Base-by-base conservation (phyloP, 768 basidiomycete genomes). In the Cyclocybe aegerita region DNA sequence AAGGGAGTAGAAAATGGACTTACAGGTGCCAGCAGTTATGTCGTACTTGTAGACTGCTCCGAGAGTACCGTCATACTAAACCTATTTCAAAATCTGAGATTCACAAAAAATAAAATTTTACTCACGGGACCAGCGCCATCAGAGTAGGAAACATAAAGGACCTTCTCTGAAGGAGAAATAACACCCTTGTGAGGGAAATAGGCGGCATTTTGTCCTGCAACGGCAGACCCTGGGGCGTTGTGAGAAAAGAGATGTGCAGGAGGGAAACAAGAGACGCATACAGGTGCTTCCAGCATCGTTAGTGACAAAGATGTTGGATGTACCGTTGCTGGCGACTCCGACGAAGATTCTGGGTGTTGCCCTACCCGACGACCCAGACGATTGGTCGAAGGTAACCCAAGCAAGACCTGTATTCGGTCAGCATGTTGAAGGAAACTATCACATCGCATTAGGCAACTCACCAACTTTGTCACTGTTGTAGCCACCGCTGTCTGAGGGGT, bases 101-200 rank as follows among this genome's bases (percentile, higher is more conserved):
- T 33, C 10, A 2, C 5, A 6, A n/a, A 37, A 17, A 23, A n/a
- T 23, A 50, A 30, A 50, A 40, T 15, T 16, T 33, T 49, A 50
- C 70, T 51, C 56, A 73, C 73, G 3, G 85, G 83, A 30, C 83
- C 83, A 31, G 81, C 82, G 45, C 83, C 81, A 54, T 86, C 74
- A 3, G 81, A 79, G 47, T 81, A 83, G 0, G 81, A 80, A 29
- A 86, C 69, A 56, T 86, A 87, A 5, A 87, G 67, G 0, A 73
- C 68, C 46, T 77, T 75, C 54, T 85, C 82, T 1, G 72, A 60
- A 1, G 80, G 79, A 4, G 82, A 83, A 16, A 86, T 60, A 12
- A 86, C 81, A 56, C 85, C 85, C 60, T 84, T 85, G 66, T 87
- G 85, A 2, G 83, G 81, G 23, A 87, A 62, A 60, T 71, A 84